Base-by-base conservation (phyloP, 2,329 filamentous ascomycete genomes). In the Colletotrichum destructivum region DNA sequence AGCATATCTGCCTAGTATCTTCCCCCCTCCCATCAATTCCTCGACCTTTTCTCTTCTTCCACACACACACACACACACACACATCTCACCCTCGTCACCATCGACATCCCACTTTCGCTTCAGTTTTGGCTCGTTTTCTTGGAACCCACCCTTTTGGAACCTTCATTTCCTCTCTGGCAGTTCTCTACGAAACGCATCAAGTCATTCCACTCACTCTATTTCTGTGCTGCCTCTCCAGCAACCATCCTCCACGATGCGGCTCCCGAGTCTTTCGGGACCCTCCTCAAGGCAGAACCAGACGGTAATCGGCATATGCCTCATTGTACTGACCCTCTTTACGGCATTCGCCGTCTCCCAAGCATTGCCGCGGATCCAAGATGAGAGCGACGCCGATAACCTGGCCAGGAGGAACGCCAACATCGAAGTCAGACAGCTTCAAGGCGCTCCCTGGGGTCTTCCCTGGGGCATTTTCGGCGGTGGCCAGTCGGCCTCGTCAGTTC, bases 101-200 rank as follows among this genome's bases (percentile, higher is more conserved):
- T 35, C 8, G 31, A 56, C 66, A 63, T 59, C 52, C 46, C 54
- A 72, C 69, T 57, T 13, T 73, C 69, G 64, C 69, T 73, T 60
- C 65, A 64, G 35, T 64, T 73, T 72, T 69, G 72, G 69, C 65
- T 72, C 47, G 46, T 63, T 72, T 73, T 68, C 56, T 73, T 69
- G 72, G 60, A 65, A 59, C 64, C 56, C 65, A 55, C 46, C 31
- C 35, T 66, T 66, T 73, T 72, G 69, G 64, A 72, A 59, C 64
- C 66, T 18, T 56, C 67, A 70, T 71, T 71, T 23, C 38, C 68
- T 61, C 52, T 57, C 57, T 23, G 66, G 23, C 54, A 69, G 46
- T 61, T 16, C 69, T 64, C 47, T 60, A 55, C 46, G 7, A 38
- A 69, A 56, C 54, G 42, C 52, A 60, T 64, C 51, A 26, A n/a